Conservation (phyloP, 495 filamentous ascomycete species). For the Neurospora terricola region DNA sequence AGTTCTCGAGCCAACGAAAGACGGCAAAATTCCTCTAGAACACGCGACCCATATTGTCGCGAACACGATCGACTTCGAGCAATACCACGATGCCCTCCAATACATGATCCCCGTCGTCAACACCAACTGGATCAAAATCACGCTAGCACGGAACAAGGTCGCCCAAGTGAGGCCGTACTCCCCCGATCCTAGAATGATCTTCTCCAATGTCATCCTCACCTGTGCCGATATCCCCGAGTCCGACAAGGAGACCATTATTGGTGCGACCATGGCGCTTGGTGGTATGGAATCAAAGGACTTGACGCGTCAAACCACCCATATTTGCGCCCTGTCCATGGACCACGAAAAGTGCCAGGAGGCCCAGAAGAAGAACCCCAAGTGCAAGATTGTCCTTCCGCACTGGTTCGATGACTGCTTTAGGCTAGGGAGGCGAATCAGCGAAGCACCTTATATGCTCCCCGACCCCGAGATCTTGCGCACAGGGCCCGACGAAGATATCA, state of each 20-base stretch:
- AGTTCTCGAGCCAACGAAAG: constrained; percentile 33
- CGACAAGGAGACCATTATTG: constrained; percentile 87
- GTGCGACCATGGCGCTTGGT: constrained; percentile 81
- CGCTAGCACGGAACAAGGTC: constrained; percentile 55
- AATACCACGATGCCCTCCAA: constrained; percentile 60
- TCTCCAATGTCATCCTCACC: constrained; percentile 69
- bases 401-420: constrained; percentile 98
- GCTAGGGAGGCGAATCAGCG: constrained; percentile 78
- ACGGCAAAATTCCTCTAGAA: constrained; percentile 40
- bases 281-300: constrained; percentile 64
- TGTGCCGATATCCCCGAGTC: constrained; percentile 73
- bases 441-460: constrained; percentile 77
- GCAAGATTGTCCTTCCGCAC: constrained; percentile 87
- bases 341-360: constrained; percentile 59
- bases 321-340: constrained; percentile 74
- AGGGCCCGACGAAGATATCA: constrained; percentile 43
- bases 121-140: constrained; percentile 66
- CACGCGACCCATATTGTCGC: constrained; percentile 76
- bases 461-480: constrained; percentile 66
- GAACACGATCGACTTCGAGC: constrained; percentile 75
- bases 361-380: constrained; percentile 49
- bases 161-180: constrained; percentile 74
- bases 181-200: constrained; percentile 82
- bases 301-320: constrained; percentile 69
- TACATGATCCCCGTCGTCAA: constrained; percentile 77